Conservation (phyloP, 139 green algal genomes). For the Astrephomene gubernaculifera region DNA sequence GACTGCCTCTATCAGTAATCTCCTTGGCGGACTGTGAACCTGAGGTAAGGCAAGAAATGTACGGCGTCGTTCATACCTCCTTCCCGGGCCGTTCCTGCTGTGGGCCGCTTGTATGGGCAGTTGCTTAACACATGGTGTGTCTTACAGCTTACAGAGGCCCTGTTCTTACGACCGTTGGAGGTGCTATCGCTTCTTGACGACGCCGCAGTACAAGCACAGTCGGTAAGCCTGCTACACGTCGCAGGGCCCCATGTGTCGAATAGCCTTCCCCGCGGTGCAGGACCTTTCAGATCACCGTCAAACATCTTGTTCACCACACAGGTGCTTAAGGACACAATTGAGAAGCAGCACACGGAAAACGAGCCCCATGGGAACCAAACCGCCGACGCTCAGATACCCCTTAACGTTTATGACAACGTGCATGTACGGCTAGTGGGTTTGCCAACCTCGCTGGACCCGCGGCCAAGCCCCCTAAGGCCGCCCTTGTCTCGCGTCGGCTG, state of each 20-base stretch:
- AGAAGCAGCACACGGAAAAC: background rate
- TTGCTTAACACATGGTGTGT: background rate
- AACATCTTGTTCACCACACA: too few species aligned
- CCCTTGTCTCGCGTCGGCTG: slow-evolving; percentile 61
- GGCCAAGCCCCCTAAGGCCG: slow-evolving; percentile 39
- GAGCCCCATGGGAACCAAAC: background rate
- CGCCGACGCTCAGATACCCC: background rate
- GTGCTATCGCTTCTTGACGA: background rate
- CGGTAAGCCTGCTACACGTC: too few species aligned
- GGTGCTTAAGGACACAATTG: slow-evolving; percentile 11
- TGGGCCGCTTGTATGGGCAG: background rate
- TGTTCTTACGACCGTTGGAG: slow-evolving; percentile 1
- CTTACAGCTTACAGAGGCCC: slow-evolving; percentile 1
- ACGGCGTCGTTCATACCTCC: too few species aligned
- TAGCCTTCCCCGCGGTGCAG: too few species aligned
- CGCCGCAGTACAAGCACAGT: background rate
- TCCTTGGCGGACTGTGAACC: background rate
- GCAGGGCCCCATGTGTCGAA: too few species aligned
- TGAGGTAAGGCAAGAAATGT: slow-evolving; percentile 23
- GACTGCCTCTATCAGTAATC: background rate
- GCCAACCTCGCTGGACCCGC: slow-evolving; percentile 53
- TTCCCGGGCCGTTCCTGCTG: background rate
- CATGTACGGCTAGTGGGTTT: slow-evolving; percentile 68
- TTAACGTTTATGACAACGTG: slow-evolving; percentile 58
- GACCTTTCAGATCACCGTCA: too few species aligned